Base-by-base conservation (phyloP, 2,329 filamentous ascomycete species). In the Trichophyton schoenleinii region DNA sequence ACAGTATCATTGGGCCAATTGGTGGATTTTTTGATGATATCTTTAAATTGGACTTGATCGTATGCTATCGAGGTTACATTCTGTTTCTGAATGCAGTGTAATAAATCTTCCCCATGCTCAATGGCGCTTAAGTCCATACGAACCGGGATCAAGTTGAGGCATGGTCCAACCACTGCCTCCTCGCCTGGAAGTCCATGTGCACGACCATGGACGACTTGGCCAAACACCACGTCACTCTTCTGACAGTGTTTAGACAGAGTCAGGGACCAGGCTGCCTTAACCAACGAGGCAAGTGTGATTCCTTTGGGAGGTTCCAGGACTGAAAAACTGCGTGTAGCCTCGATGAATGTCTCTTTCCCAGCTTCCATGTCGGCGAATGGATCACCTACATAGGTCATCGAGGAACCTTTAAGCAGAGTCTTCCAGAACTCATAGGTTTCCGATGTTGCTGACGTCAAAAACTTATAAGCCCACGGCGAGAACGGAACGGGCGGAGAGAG, bases 111-210 rank as follows among this genome's bases (percentile, higher is more conserved):
- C 28, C 28, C 28, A 5, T 31, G 28, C 7, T 31, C 6, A 31
- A 31, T 31, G 7, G 28, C 6, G 28, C 28, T 31, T 6, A 31
- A 31, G 28, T 31, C 28, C 28, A 31, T 31, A 31, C 11, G 78
- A 42, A 85, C 76, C 0, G 83, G 83, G 0, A 83, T 76, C 68
- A 83, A 83, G 67, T 85, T 81, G 78, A 82, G 83, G 61, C 81
- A 83, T 0, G 83, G 82, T 0, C 83, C 83, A 41, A 80, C 74
- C 61, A 85, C 78, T 57, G 74, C 69, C 61, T 82, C 79, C 8
- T 77, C 76, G 63, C 73, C 72, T 18, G 74, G 69, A 1, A 82
- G 72, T 63, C 78, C 78, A 25, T 80, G 76, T 67, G 80, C 81
- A 58, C 83, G 80, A 0, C 83, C 83, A 59, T 78, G 81, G 18